Percentiles rank a stretch among this genome's conserved stretches.
Evolutionary conservation across 2,329 filamentous ascomycete genomes (phyloP).

Genomic region (Aspergillus neoniger): DNA sequence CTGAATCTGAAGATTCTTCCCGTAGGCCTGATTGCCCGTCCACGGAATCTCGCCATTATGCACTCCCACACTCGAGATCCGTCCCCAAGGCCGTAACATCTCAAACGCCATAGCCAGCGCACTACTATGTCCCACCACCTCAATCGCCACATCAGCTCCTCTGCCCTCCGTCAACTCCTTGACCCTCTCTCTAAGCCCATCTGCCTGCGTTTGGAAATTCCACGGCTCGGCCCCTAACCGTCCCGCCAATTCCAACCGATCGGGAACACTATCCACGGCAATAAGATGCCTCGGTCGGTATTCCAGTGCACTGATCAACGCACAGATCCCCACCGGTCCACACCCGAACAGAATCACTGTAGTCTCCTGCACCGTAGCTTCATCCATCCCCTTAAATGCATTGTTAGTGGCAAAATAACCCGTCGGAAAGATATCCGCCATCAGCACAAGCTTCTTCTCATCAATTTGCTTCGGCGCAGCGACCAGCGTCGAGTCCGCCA

Average conservation of each 20-base stretch:
- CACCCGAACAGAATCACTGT: constrained; percentile 74
- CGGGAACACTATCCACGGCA: constrained; percentile 74
- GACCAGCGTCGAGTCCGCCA: constrained; percentile 75
- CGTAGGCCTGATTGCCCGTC: constrained; percentile 61
- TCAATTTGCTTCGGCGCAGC: constrained; percentile 68
- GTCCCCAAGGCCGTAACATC: constrained; percentile 69
- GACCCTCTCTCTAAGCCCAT: constrained; percentile 59
- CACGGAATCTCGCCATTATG: constrained; percentile 71
- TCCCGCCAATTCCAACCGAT: constrained; percentile 69
- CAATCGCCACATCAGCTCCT: constrained; percentile 80
- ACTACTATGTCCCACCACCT: constrained; percentile 69
- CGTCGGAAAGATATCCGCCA: constrained; percentile 58
- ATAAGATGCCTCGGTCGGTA: constrained; percentile 72
- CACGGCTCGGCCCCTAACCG: constrained; percentile 75
- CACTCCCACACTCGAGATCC: constrained; percentile 72
- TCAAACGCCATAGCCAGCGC: constrained; percentile 71
- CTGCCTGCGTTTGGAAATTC: constrained; percentile 69
- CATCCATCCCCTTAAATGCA: constrained; percentile 63
- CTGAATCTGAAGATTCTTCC: constrained; percentile 70
- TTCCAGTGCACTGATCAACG: constrained; percentile 72
- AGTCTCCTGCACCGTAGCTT: constrained; percentile 44
- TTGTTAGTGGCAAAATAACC: constrained; percentile 77
- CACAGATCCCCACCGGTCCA: constrained; percentile 79
- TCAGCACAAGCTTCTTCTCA: constrained; percentile 73
- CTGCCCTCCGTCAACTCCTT: constrained; percentile 73